These are phyloP conservation scores for Penicillium sp. DNA, from an alignment of 2,329 filamentous ascomycete species.

Conservation along the genomic window DNA sequence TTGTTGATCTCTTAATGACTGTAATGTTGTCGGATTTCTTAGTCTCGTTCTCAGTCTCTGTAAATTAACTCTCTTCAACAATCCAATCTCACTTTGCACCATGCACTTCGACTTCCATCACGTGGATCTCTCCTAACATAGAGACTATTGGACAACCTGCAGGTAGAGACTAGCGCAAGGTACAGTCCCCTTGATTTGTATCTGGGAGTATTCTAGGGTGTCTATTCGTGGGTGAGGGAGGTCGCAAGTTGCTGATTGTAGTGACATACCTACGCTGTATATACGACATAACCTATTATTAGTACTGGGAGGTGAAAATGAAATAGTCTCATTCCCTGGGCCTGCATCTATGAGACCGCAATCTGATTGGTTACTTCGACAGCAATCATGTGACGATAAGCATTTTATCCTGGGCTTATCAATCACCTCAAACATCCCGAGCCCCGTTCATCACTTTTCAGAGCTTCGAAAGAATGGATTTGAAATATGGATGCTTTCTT, in stretches of 20 bases:
- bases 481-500: slow-evolving; percentile 42
- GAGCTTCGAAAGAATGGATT: not conserved
- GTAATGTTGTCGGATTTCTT: too few relatives aligned
- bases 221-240: slow-evolving; percentile 50
- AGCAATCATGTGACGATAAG: slow-evolving; percentile 32
- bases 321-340: not conserved
- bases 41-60: too few relatives aligned
- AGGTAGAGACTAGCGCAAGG: too few relatives aligned
- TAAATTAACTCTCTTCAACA: too few relatives aligned
- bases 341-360: not conserved
- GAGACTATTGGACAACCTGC: too few relatives aligned
- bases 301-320: not conserved
- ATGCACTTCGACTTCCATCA: too few relatives aligned
- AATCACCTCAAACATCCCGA: not conserved
- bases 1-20: too few relatives aligned
- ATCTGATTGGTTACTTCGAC: slow-evolving; percentile 31
- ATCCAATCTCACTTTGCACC: too few relatives aligned
- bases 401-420: slow-evolving; percentile 11
- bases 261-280: slow-evolving; percentile 47
- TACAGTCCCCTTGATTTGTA: too few relatives aligned
- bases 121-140: too few relatives aligned
- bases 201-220: too few relatives aligned
- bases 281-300: too few relatives aligned
- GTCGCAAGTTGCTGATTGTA: slow-evolving; percentile 54
- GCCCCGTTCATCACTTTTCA: not conserved